Evolutionary conservation across 441 rosid species (phyloP).

Genomic region (Geranium incanum): DNA sequence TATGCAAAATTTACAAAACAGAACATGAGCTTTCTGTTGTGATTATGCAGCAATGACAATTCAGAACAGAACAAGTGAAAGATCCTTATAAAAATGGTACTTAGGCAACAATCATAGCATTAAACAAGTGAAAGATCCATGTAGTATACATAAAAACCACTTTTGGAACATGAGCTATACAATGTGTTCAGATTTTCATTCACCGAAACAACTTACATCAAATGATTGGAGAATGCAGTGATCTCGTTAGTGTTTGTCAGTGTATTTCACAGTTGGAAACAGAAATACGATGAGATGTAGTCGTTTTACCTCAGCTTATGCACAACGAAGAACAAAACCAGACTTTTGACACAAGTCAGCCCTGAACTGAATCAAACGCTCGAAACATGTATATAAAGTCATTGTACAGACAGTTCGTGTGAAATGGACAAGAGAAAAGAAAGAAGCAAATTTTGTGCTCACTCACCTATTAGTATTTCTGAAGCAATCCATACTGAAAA

Average conservation of each 20-base stretch:
- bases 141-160: no score
- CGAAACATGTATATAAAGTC: neutral
- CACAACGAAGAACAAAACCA: conserved; percentile 1
- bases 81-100: neutral
- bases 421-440: neutral
- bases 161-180: no score
- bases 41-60: neutral
- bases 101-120: neutral
- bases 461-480: conserved; percentile 6
- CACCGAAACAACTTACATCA: neutral
- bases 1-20: no score
- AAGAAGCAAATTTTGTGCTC: conserved; percentile 10
- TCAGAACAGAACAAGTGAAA: neutral
- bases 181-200: neutral
- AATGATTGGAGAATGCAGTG: no score
- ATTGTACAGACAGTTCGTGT: neutral
- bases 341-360: neutral
- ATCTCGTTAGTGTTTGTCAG: neutral
- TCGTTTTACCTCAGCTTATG: conserved; percentile 13
- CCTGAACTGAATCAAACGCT: conserved; percentile 16
- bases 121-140: neutral
- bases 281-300: neutral
- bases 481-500: neutral
- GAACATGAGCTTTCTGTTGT: neutral
- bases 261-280: neutral